Evolutionary conservation across 2,329 filamentous ascomycete species (phyloP), one percentile per base, ranked within the genome.

Genomic region (Diaporthe vexans): DNA sequence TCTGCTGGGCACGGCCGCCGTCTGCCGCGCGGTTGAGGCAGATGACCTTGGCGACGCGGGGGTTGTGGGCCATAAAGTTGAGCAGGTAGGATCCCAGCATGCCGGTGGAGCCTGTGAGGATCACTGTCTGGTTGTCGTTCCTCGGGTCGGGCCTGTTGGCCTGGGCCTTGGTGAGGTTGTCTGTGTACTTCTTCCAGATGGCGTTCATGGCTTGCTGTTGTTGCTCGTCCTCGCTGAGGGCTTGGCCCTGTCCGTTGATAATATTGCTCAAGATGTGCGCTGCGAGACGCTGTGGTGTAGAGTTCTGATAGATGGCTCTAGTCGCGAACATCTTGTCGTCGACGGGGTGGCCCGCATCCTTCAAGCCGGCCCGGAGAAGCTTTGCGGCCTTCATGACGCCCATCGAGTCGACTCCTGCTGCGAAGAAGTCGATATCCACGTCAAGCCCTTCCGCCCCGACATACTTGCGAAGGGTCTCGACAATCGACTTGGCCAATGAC

Each of bases 11-110:
- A 13, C 69, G 75, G 0, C 82, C 84, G 0, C 84, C 83, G 17
- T 87, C 84, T 2, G 81, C 79, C 13, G 80, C 80, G 46, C 87
- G 81, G 76, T 88, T 88, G 19, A 88, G 80, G 71, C 86, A 87
- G 72, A 86, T 81, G 10, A 88, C 77, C 73, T 82, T 85, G 24
- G 79, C 77, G 15, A 88, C 81, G 11, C 75, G 74, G 0, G 82
- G 79, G 59, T 81, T 81, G 79, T 7, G 78, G 77, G 17, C 83
- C 83, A 56, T 61, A 2, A 81, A 75, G 33, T 84, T 80, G 10
- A 87, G 81, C 3, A 86, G 71, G 77, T 85, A 84, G 11, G 80
- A 81, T 1, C 85, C 84, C 1, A 86, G 73, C 71, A 81, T 83
- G 0, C 85, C 84, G 0, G 84, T 84, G 1, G 81, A 83, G 1